These are phyloP conservation scores for Lepidopterella palustris DNA, from an alignment of 495 filamentous ascomycete genomes.

Conservation along the genomic window DNA sequence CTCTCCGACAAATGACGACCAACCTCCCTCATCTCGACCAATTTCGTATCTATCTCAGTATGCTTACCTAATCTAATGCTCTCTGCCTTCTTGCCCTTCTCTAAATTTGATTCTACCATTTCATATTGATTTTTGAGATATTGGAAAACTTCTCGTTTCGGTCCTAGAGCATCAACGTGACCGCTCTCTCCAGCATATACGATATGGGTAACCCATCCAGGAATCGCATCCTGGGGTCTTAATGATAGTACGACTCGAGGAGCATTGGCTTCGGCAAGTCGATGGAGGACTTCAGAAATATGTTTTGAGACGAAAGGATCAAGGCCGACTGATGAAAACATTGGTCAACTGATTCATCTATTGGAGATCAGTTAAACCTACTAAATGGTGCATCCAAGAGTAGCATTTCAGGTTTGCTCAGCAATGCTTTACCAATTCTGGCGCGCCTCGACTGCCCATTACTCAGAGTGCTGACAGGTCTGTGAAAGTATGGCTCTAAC, in stretches of 20 bases:
- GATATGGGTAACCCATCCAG: slow-evolving; percentile 83
- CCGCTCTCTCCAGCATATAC: slow-evolving; percentile 58
- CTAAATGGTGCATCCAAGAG: slow-evolving; percentile 92
- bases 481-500: slow-evolving; percentile 57
- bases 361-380: slow-evolving; percentile 39
- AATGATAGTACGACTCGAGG: slow-evolving; percentile 71
- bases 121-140: slow-evolving; percentile 43
- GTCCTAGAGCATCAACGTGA: slow-evolving; percentile 50
- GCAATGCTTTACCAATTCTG: slow-evolving; percentile 76
- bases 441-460: slow-evolving; percentile 88
- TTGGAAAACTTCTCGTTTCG: slow-evolving; percentile 47
- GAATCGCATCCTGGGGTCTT: slow-evolving; percentile 77
- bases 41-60: slow-evolving; percentile 48
- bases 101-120: slow-evolving; percentile 2
- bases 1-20: slow-evolving; percentile 42
- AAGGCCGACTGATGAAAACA: slow-evolving; percentile 55
- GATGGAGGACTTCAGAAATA: slow-evolving; percentile 61
- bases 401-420: slow-evolving; percentile 71
- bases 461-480: slow-evolving; percentile 81
- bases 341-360: background rate
- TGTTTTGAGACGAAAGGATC: slow-evolving; percentile 70
- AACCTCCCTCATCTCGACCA: slow-evolving; percentile 47
- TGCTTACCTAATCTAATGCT: slow-evolving; percentile 42
- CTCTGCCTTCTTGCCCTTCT: background rate
- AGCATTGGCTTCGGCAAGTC: slow-evolving; percentile 54